Conservation (phyloP, 441 rosid genomes). For the Pelargonium australe region DNA sequence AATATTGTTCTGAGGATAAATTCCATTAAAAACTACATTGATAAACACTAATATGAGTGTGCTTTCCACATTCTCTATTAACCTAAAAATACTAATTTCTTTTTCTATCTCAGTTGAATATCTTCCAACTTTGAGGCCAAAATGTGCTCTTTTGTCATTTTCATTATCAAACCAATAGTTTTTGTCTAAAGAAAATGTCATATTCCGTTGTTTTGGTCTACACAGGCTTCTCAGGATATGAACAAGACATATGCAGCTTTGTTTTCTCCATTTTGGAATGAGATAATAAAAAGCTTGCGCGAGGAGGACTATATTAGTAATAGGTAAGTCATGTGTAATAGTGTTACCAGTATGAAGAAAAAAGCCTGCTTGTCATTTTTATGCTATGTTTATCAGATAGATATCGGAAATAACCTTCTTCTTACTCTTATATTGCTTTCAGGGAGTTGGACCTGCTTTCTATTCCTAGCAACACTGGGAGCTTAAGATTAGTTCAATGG, state of each 20-base stretch:
- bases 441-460: conserved; percentile 98
- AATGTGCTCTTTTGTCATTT: too few species aligned
- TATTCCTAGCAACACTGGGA: conserved; percentile 91
- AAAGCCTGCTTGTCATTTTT: not conserved
- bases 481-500: conserved; percentile 93
- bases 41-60: too few species aligned
- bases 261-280: conserved; percentile 99
- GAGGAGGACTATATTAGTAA: conserved; percentile 97
- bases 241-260: conserved; percentile 81
- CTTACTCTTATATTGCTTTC: conserved; percentile 22
- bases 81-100: too few species aligned
- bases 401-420: not conserved
- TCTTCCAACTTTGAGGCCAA: too few species aligned
- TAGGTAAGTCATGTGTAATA: conserved; percentile 41
- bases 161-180: too few species aligned
- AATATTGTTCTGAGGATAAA: too few species aligned
- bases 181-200: too few species aligned
- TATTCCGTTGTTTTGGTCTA: conserved; percentile 19
- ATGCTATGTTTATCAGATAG: not conserved
- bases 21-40: too few species aligned
- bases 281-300: conserved; percentile 89
- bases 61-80: too few species aligned
- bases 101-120: too few species aligned
- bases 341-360: not conserved
- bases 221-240: conserved; percentile 56